Evolutionary conservation across 75 land plant genomes (phyloP).

Genomic region (Picea sitchensis): DNA sequence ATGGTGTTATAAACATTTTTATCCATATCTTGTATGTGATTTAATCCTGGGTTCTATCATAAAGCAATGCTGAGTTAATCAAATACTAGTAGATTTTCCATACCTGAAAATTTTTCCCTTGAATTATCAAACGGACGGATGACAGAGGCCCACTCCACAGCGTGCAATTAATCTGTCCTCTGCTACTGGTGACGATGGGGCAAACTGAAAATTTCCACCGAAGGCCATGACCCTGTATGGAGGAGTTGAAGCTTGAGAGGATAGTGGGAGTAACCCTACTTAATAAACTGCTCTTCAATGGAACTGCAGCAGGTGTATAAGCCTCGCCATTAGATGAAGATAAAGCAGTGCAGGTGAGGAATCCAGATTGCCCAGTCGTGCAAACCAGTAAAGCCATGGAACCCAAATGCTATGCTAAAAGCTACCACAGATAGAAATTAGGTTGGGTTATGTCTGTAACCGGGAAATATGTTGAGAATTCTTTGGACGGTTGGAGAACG

Average conservation of each 20-base stretch:
- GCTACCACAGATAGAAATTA: no score
- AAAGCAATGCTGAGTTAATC: background rate
- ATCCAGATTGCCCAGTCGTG: background rate
- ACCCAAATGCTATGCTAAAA: background rate
- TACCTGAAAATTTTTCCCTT: constrained; percentile 74
- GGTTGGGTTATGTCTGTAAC: no score
- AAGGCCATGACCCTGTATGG: background rate
- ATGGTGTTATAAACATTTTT: no score
- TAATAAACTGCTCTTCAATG: background rate
- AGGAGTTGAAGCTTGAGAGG: background rate
- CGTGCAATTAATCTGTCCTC: constrained; percentile 37
- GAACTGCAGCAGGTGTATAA: background rate
- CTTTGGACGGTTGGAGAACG: no score
- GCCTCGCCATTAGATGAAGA: background rate
- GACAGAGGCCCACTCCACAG: constrained; percentile 88
- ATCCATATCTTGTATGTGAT: no score
- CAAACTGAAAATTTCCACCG: background rate
- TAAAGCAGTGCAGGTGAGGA: background rate
- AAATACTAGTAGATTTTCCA: background rate
- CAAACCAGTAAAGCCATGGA: background rate
- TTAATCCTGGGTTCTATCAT: background rate
- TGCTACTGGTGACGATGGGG: background rate
- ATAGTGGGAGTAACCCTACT: background rate
- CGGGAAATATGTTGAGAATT: no score
- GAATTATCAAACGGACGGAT: constrained; percentile 77